These are phyloP conservation scores for Emergomyces pasteurianus DNA, from an alignment of 2,329 filamentous ascomycete genomes.

Conservation along the genomic window DNA sequence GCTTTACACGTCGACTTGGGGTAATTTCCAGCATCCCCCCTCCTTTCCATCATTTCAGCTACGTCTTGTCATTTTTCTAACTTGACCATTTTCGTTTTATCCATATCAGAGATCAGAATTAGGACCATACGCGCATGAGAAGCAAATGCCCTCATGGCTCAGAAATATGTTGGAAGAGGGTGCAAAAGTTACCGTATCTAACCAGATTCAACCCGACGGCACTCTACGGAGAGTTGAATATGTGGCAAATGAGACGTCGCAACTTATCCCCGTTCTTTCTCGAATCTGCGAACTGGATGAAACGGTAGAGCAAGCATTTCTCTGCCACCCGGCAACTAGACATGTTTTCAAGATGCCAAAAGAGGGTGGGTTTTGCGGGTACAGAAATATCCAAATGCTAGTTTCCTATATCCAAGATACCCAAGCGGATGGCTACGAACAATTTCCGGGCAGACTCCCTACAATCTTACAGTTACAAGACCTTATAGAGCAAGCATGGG, in stretches of 20 bases:
- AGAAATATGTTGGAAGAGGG: conserved; percentile 49
- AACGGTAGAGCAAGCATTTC: conserved; percentile 57
- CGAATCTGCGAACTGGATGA: conserved; percentile 54
- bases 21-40: conserved; percentile 7
- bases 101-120: conserved; percentile 45
- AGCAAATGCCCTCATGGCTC: conserved; percentile 61
- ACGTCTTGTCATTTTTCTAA: not conserved
- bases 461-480: conserved; percentile 75
- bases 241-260: conserved; percentile 37
- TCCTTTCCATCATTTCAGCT: too few relatives aligned
- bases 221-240: conserved; percentile 29
- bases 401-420: conserved; percentile 61
- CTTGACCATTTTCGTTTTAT: too few relatives aligned
- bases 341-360: conserved; percentile 72
- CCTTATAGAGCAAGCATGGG: conserved; percentile 78
- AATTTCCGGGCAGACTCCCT: conserved; percentile 53
- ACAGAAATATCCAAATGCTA: conserved; percentile 89
- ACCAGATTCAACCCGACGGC: conserved; percentile 36
- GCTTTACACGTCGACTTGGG: conserved; percentile 13
- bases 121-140: conserved; percentile 60
- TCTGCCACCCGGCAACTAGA: conserved; percentile 63
- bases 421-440: conserved; percentile 43
- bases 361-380: conserved; percentile 89
- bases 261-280: conserved; percentile 50
- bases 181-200: conserved; percentile 44